Base-by-base conservation (phyloP, 2,329 filamentous ascomycete species). In the Colletotrichum sp. region DNA sequence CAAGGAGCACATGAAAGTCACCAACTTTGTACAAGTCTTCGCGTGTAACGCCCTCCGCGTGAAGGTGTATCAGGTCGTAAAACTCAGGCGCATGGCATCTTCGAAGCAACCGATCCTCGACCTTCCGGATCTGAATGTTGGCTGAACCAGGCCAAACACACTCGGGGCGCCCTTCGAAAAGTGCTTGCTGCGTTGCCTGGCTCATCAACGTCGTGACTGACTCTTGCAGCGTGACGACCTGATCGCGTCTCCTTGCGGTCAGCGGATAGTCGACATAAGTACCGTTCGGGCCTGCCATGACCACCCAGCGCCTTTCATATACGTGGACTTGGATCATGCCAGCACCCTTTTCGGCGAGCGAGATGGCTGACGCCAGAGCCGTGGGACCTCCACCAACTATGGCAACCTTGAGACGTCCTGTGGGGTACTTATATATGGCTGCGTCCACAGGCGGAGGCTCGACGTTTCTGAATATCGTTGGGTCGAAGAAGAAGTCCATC, bases 111-210 rank as follows among this genome's bases (percentile, higher is more conserved):
- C 83, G 78, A 57, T 85, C 83, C 63, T 85, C 83, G 21, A 85
- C 82, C 78, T 85, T 85, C 55, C 83, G 82, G 68, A 85, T 85
- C 76, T 85, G 83, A 26, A 85, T 83, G 64, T 85, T 85, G 26
- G 82, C 82, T 9, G 83, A 84, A 0, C 81, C 83, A 6, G 84
- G 84, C 84, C 83, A 85, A 2, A 85, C 84, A 1, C 79, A 77
- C 69, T 85, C 84, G 1, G 83, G 82, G 2, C 81, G 78, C 1
- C 81, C 82, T 8, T 80, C 80, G 62, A 84, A 62, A n/a, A 62
- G 28, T 18, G 59, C 59, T 12, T 62, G 59, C 12, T 32, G 28
- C 28, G 59, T 62, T 32, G 28, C 59, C 59, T 1, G 28, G 59
- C 59, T 62, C 59, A 62, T 62, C 9, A 62, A 10, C 18, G 12